Conservation (phyloP, 2,329 filamentous ascomycete genomes). For the Cordyceps tenuipes region DNA sequence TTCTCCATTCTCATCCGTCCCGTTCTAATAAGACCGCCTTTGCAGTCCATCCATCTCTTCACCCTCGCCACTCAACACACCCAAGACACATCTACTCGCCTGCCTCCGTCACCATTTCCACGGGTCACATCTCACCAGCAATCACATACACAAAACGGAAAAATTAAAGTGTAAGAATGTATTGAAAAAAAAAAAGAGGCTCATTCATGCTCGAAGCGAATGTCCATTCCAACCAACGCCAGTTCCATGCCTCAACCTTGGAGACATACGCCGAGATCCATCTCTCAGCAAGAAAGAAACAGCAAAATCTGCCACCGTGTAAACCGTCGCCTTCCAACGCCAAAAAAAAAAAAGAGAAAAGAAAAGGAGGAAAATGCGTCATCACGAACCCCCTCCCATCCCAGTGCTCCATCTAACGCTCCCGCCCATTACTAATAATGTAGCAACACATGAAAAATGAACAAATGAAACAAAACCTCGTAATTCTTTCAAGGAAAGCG, state of each 20-base stretch:
- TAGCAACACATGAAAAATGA: background rate
- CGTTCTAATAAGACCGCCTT: no score
- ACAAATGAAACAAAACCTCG: constrained; percentile 7
- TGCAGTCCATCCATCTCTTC: background rate
- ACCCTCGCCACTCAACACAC: background rate
- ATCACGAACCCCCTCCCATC: background rate
- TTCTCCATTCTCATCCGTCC: no score
- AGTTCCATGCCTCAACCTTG: background rate
- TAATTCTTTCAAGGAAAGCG: background rate
- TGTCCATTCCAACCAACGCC: constrained; percentile 9
- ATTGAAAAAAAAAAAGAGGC: background rate
- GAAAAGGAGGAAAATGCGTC: background rate
- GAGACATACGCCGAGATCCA: background rate
- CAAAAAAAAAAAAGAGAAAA: background rate
- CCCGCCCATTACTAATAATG: constrained; percentile 1
- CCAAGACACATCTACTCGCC: background rate
- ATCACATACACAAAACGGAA: constrained; percentile 7
- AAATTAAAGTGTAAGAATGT: background rate
- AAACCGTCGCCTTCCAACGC: background rate
- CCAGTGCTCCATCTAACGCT: constrained; percentile 3
- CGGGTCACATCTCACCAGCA: background rate
- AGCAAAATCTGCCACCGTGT: background rate
- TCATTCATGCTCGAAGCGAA: constrained; percentile 11
- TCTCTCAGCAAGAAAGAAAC: background rate
- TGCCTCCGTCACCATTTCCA: background rate